Conservation (phyloP, 2,329 filamentous ascomycete species). For the Capronia epimyces region DNA sequence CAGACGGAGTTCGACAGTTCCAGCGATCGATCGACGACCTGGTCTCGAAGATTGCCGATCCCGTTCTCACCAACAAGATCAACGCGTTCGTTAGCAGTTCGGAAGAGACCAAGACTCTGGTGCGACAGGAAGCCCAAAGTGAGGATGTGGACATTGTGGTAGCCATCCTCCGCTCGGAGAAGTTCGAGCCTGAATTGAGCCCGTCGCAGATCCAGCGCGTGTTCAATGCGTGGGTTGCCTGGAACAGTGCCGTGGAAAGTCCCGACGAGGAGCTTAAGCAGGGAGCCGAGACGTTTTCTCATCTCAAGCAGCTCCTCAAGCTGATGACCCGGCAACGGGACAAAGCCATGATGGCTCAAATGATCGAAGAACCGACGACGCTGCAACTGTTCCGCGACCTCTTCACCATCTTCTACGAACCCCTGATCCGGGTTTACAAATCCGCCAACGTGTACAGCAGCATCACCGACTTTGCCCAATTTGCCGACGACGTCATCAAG, state of each 20-base stretch:
- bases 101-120: conserved; percentile 66
- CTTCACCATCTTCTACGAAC: conserved; percentile 98
- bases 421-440: conserved; percentile 94
- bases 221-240: conserved; percentile 93
- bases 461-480: conserved; percentile 90
- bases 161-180: conserved; percentile 72
- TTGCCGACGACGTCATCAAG: conserved; percentile 86
- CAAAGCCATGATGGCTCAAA: conserved; percentile 92
- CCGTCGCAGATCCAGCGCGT: conserved; percentile 73
- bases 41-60: conserved; percentile 70
- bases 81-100: conserved; percentile 70
- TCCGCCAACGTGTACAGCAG: conserved; percentile 97
- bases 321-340: conserved; percentile 85
- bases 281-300: conserved; percentile 85
- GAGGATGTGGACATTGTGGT: conserved; percentile 83
- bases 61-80: conserved; percentile 72
- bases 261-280: conserved; percentile 81
- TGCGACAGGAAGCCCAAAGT: conserved; percentile 65
- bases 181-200: conserved; percentile 65
- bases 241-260: conserved; percentile 90
- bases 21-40: conserved; percentile 82
- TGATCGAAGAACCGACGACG: conserved; percentile 96
- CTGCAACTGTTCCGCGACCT: conserved; percentile 86
- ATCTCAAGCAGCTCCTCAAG: conserved; percentile 91
- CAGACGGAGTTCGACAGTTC: conserved; percentile 81